Evolutionary conservation across 352 stramenopile genomes (phyloP), one percentile per base, ranked within the genome.

Genomic region (Phytopythium boreale): DNA sequence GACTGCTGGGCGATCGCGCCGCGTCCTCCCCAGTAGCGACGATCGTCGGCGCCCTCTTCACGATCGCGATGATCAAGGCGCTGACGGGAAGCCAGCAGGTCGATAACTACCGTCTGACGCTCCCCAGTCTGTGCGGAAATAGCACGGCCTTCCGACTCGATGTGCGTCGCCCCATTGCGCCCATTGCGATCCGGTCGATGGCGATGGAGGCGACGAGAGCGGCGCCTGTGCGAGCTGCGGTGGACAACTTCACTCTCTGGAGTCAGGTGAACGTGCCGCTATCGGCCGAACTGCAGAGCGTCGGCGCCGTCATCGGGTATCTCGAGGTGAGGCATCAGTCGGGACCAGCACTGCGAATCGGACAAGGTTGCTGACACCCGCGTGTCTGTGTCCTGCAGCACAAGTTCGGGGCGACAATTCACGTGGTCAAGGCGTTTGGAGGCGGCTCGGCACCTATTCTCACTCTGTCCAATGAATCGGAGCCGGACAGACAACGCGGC

Each of bases 241-340:
- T 72, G 15, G 72, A 79, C 1, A 22, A 66, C n/a, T 69, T 73
- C 15, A 75, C 74, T 10, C 60, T 56, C 14, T 82, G 74, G 76
- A 74, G 61, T 29, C 78, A 77, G 46, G 62, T 85, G 20, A 50
- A 31, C 7, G 29, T 82, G 1, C 74, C 76, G 2, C 17, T 56
- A 5, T 68, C 67, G 0, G 44, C 60, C 39, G 72, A 67, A 10
- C 29, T 82, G 0, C 64, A 76, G 41, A 67, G 47, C 15, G 58
- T 67, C 0, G 59, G 63, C 9, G 57, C 59, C 0, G 58, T 84
- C 29, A 51, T 74, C 24, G 50, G 68, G 22, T 82, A 73, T 51
- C 59, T 85, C 15, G 37, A 82, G 66, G 76, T 84, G 43, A 43
- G 11, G 5, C 37, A 15, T 43, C 10, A 3, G 37, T n/a, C 8